A percentile compares a stretch with the other conserved stretches of the same genome.
phyloP scores from a whole-genome alignment of 495 filamentous ascomycete species.

The Aspergillus ellipticus region DNA sequence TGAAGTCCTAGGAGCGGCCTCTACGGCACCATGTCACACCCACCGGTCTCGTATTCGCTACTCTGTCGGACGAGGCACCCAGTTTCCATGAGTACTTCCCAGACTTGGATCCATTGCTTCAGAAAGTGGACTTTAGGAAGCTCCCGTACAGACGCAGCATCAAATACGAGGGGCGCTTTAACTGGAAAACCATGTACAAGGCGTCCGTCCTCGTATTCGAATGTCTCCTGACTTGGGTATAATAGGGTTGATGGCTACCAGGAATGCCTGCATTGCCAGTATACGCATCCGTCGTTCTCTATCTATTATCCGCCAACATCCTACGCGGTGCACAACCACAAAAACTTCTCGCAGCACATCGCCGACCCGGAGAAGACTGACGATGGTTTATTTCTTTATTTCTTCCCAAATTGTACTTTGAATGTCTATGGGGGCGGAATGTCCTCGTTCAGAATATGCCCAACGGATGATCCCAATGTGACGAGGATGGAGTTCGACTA shows the following conservation, averaged over 20 bases:
- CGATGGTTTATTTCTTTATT: conserved; percentile 56
- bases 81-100: conserved; percentile 55
- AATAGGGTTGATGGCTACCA: conserved; percentile 58
- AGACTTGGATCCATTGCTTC: conserved; percentile 47
- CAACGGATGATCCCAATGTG: conserved; percentile 48
- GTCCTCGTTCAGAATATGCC: conserved; percentile 57
- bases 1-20: conserved; percentile 20
- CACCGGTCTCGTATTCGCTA: conserved; percentile 53
- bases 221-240: not conserved
- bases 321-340: conserved; percentile 54
- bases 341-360: conserved; percentile 57
- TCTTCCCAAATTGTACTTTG: conserved; percentile 59
- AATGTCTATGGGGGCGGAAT: conserved; percentile 61
- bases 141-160: conserved; percentile 54
- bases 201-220: not conserved
- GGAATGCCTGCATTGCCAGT: conserved; percentile 62
- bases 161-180: conserved; percentile 55
- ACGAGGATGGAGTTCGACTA: conserved; percentile 64
- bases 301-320: conserved; percentile 56
- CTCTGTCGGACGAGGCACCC: conserved; percentile 48
- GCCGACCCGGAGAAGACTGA: conserved; percentile 53
- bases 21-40: conserved; percentile 47
- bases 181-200: conserved; percentile 61
- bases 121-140: conserved; percentile 54
- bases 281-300: conserved; percentile 59